phyloP scores from a whole-genome alignment of 306 rosid genomes.

The Vigna hirtella region DNA sequence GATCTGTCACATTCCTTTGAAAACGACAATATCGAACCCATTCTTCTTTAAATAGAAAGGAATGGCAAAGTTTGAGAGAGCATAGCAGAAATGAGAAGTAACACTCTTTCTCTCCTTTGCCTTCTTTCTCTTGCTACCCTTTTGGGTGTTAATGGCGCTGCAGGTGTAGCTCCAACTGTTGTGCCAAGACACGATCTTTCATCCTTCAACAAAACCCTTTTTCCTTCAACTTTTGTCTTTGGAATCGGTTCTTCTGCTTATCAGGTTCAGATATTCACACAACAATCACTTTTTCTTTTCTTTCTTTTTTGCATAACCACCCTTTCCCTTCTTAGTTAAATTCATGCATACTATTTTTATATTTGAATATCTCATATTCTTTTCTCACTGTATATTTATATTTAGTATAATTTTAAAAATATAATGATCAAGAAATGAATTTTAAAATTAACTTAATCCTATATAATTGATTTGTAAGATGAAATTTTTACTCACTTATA shows the following conservation, averaged over 20 bases:
- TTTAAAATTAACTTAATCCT: too few relatives aligned
- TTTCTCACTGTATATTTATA: too few relatives aligned
- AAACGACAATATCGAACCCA: not conserved
- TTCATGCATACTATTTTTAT: not conserved
- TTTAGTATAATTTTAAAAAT: too few relatives aligned
- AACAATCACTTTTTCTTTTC: too few relatives aligned
- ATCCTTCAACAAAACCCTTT: conserved; percentile 45
- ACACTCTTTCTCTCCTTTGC: not conserved
- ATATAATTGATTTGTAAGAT: too few relatives aligned
- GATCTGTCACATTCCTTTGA: not conserved
- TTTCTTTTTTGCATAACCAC: too few relatives aligned
- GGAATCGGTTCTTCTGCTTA: conserved; percentile 54
- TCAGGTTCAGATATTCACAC: conserved; percentile 44
- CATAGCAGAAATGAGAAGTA: not conserved
- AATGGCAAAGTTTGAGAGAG: not conserved
- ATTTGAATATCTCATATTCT: too few relatives aligned
- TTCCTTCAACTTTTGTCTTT: conserved; percentile 50
- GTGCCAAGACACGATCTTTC: conserved; percentile 32
- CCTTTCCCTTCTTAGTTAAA: too few relatives aligned
- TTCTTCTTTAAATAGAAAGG: not conserved
- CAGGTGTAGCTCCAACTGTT: not conserved
- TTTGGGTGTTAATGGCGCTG: not conserved
- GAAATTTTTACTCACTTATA: too few relatives aligned
- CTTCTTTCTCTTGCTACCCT: not conserved
- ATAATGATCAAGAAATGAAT: too few relatives aligned